Base-by-base conservation (phyloP, 176 grass and related monocot species). In the Melocanna baccifera region DNA sequence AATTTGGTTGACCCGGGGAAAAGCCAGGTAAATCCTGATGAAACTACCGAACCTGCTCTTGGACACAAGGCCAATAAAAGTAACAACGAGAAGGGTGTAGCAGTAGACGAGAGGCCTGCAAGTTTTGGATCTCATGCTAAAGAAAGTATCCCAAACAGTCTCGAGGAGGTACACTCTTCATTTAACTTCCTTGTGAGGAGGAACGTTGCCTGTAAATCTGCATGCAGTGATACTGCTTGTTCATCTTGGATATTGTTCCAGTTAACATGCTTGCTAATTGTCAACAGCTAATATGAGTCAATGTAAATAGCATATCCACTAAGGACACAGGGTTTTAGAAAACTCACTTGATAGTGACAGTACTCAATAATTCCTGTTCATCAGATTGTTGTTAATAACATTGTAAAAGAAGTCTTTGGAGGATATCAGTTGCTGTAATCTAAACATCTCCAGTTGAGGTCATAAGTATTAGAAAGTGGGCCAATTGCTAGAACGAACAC, bases 161-260 rank as follows among this genome's bases (percentile, higher is more conserved):
- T 62, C 32, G 87, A 87, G 58, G 85, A 92, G 91, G 91, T 92
- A 87, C 67, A 50, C 69, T 42, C 19, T 89, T 83, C 71, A 76
- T 57, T 43, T 87, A 87, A 72, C 36, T 79, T 72, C 45, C 47
- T 75, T 40, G 26, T 67, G 18, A 64, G 30, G 34, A 75, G 57
- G 52, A 12, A 47, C 18, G 67, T 78, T 58, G 12, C 68, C 29
- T 72, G 5, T 15, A 76, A 32, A 76, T 76, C 70, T 65, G 42
- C 32, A 67, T 67, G n/a, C 34, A 66, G 25, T 84, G 15, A 36
- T 76, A 55, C 32, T 30, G 25, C 16, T 84, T 47, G 41, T 56
- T 53, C 47, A 51, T 63, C 71, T 63, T 74, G 73, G 41, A 56
- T 41, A 67, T 28, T 76, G 46, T 34, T 66, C n/a, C 42, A 48